phyloP scores from a whole-genome alignment of 345 rosid species.

The Ailanthus altissimus region DNA sequence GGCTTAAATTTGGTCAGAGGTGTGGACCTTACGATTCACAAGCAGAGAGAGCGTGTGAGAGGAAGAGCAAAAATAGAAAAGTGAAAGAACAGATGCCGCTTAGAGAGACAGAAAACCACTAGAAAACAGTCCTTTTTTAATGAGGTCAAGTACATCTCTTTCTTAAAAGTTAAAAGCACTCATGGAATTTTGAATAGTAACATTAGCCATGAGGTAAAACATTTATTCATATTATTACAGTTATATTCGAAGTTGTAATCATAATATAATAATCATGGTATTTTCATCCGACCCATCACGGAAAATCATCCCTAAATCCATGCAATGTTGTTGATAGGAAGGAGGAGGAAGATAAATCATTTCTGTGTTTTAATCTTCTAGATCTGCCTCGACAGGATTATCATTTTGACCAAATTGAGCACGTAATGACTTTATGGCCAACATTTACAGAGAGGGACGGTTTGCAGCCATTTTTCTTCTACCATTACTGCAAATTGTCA shows the following conservation, averaged over 20 bases:
- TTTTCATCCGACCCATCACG: not conserved
- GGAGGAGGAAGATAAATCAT: too few species aligned
- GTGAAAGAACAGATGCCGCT: slow-evolving; percentile 18
- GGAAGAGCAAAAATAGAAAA: not conserved
- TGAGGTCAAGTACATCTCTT: not conserved
- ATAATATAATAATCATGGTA: not conserved
- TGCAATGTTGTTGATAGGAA: not conserved
- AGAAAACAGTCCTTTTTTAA: slow-evolving; percentile 27
- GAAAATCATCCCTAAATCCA: not conserved
- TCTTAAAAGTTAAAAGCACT: not conserved
- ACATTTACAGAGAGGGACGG: not conserved
- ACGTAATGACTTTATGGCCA: not conserved
- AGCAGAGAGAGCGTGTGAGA: not conserved
- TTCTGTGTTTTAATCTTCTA: too few species aligned
- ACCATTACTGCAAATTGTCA: not conserved
- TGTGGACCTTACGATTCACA: slow-evolving; percentile 33
- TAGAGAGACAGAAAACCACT: slow-evolving; percentile 33
- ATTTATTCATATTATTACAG: not conserved
- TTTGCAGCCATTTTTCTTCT: too few species aligned
- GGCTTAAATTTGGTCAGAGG: slow-evolving; percentile 36
- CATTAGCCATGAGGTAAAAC: too few species aligned
- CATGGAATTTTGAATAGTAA: not conserved
- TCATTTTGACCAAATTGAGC: not conserved
- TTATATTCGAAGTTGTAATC: not conserved
- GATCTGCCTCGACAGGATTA: not conserved